A percentile compares a stretch with the other conserved stretches of the same genome.
phyloP scores from a whole-genome alignment of 768 basidiomycete genomes.

The Boletus sp. region DNA sequence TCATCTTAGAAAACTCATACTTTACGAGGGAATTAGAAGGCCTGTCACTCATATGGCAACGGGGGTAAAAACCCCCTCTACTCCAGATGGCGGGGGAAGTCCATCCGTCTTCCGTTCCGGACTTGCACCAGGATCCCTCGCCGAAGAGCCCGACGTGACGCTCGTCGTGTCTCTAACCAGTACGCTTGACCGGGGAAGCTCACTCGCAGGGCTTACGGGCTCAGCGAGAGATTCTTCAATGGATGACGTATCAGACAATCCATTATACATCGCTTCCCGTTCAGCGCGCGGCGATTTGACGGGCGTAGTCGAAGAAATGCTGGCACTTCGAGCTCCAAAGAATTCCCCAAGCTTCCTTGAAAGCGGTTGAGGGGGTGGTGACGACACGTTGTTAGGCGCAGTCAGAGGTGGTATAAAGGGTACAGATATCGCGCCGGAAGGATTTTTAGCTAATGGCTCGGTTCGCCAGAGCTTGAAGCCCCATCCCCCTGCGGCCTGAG shows the following conservation, averaged over 20 bases:
- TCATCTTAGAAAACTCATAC: conserved; percentile 7
- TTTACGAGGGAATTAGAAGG: conserved; percentile 16
- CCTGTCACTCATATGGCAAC: conserved; percentile 28
- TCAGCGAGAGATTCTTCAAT: conserved; percentile 36
- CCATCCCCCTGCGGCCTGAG: conserved; percentile 45
- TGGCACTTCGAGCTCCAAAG: conserved; percentile 53
- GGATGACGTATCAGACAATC: conserved; percentile 35
- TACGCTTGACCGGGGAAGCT: conserved; percentile 25
- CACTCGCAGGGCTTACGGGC: conserved; percentile 32
- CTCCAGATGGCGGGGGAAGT: conserved; percentile 10
- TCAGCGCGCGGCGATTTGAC: conserved; percentile 23
- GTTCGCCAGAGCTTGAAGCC: conserved; percentile 70
- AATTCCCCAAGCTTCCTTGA: conserved; percentile 68
- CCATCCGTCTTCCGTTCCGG: conserved; percentile 24
- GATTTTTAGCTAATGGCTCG: conserved; percentile 31
- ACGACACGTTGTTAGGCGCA: conserved; percentile 20
- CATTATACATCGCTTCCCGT: conserved; percentile 24
- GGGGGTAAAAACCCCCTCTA: conserved; percentile 22
- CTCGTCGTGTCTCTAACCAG: conserved; percentile 31
- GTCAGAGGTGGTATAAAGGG: conserved; percentile 21
- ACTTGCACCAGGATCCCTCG: conserved; percentile 26
- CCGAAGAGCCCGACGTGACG: conserved; percentile 24
- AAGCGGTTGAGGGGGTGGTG: conserved; percentile 43
- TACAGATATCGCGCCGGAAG: conserved; percentile 27
- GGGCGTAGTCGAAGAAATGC: conserved; percentile 45